These are phyloP conservation scores for Starmerella riodocensis DNA, from an alignment of 805 yeast genomes.

Conservation along the genomic window DNA sequence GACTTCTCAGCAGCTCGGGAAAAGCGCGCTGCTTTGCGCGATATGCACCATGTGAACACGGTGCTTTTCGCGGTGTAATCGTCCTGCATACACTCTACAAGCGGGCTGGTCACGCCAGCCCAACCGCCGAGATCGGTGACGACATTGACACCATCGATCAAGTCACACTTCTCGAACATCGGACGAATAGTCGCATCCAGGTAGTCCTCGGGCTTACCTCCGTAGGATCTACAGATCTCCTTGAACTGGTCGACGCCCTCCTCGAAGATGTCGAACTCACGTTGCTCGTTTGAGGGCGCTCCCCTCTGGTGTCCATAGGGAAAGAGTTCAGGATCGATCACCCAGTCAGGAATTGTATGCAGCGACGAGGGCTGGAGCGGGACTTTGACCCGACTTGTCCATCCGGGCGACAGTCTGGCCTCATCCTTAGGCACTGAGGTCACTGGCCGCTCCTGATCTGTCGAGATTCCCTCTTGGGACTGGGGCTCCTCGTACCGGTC, in stretches of 20 bases:
- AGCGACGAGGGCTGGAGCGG: conserved; percentile 51
- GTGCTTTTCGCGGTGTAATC: conserved; percentile 16
- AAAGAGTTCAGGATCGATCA: conserved; percentile 26
- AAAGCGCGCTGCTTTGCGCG: conserved; percentile 2
- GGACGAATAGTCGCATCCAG: conserved; percentile 49
- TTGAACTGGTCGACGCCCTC: conserved; percentile 53
- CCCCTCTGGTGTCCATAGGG: conserved; percentile 29
- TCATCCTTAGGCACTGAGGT: no score
- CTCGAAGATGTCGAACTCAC: conserved; percentile 25
- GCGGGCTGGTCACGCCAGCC: conserved; percentile 57
- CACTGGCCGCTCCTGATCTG: conserved; percentile 22
- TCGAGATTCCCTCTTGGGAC: neutral
- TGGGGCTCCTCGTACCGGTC: conserved; percentile 8
- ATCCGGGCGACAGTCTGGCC: conserved; percentile 26
- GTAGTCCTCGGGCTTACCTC: conserved; percentile 29
- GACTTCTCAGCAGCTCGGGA: conserved; percentile 6
- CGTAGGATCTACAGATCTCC: conserved; percentile 24
- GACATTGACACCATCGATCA: conserved; percentile 55
- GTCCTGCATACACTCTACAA: conserved; percentile 48
- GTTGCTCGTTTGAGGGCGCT: conserved; percentile 10
- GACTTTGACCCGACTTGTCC: conserved; percentile 71
- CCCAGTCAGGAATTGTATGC: conserved; percentile 47
- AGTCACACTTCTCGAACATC: conserved; percentile 63
- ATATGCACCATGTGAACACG: conserved; percentile 16
- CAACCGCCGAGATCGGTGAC: conserved; percentile 61